Conservation (phyloP, 306 rosid species). For the Prunus campanulata region DNA sequence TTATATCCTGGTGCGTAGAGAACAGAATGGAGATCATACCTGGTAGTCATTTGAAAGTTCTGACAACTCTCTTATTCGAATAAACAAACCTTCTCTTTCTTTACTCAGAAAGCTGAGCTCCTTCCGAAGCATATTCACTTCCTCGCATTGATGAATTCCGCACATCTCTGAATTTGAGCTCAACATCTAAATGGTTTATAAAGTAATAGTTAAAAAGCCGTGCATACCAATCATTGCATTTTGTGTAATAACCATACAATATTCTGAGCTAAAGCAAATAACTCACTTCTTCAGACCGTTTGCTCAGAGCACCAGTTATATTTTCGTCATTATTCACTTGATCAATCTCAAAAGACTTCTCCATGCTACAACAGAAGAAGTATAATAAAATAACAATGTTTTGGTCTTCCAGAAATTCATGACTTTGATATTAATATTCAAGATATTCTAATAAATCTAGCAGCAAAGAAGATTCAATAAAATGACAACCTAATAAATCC, state of each 20-base stretch:
- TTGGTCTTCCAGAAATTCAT: background rate
- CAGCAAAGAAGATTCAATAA: background rate
- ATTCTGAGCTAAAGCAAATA: conserved; percentile 6
- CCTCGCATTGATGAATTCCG: conserved; percentile 13
- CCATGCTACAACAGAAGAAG: conserved; percentile 35
- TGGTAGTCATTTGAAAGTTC: conserved; percentile 36
- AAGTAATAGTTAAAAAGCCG: background rate
- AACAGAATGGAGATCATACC: conserved; percentile 34
- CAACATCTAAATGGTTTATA: conserved; percentile 21
- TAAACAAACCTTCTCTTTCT: conserved; percentile 33
- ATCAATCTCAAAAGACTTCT: conserved; percentile 32
- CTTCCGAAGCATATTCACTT: conserved; percentile 23
- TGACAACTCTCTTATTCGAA: conserved; percentile 28
- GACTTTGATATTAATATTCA: background rate
- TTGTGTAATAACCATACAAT: conserved; percentile 4
- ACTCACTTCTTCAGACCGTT: conserved; percentile 48
- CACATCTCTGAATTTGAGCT: conserved; percentile 18
- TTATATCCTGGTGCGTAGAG: background rate
- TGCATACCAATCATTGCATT: background rate
- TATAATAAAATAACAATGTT: background rate
- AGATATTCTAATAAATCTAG: background rate
- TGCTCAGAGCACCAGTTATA: conserved; percentile 23
- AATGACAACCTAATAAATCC: background rate
- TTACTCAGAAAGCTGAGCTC: conserved; percentile 22
- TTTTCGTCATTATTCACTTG: conserved; percentile 20